Conservation (phyloP, 2,329 filamentous ascomycete genomes). For the Didymella glomerata region DNA sequence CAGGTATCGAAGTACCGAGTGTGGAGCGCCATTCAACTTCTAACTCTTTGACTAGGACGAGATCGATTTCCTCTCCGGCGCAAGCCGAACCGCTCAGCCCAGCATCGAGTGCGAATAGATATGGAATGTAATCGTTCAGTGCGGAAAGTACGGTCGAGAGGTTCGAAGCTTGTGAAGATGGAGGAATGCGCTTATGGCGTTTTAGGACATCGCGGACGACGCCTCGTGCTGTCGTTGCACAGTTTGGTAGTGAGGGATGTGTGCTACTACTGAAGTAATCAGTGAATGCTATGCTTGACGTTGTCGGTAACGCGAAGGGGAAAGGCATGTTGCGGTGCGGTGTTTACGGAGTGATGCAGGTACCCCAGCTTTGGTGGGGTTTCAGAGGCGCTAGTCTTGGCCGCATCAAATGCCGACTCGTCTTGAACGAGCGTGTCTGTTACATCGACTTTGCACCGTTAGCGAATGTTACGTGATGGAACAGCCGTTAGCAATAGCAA, state of each 20-base stretch:
- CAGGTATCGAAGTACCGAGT: constrained; percentile 67
- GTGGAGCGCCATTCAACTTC: constrained; percentile 84
- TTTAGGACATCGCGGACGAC: constrained; percentile 86
- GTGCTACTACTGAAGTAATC: constrained; percentile 78
- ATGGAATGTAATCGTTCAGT: constrained; percentile 81
- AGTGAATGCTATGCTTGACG: constrained; percentile 84
- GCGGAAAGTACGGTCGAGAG: constrained; percentile 74
- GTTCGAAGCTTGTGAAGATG: constrained; percentile 73
- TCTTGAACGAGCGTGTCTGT: neutral
- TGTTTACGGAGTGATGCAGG: constrained; percentile 33
- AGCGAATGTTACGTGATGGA: neutral
- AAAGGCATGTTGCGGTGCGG: constrained; percentile 74
- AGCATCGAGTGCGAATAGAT: constrained; percentile 78
- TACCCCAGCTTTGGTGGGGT: constrained; percentile 38
- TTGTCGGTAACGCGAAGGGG: constrained; percentile 87
- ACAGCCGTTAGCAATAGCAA: neutral
- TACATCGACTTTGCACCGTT: constrained; percentile 5
- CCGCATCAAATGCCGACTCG: constrained; percentile 15
- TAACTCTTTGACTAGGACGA: constrained; percentile 73
- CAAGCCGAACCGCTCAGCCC: constrained; percentile 68
- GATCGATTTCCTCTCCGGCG: constrained; percentile 69
- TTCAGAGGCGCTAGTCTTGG: constrained; percentile 22
- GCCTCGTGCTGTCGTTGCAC: constrained; percentile 82
- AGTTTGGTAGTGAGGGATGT: constrained; percentile 87
- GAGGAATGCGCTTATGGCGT: constrained; percentile 84